These are phyloP conservation scores for Acer saccharum DNA, from an alignment of 345 rosid genomes.

Conservation along the genomic window DNA sequence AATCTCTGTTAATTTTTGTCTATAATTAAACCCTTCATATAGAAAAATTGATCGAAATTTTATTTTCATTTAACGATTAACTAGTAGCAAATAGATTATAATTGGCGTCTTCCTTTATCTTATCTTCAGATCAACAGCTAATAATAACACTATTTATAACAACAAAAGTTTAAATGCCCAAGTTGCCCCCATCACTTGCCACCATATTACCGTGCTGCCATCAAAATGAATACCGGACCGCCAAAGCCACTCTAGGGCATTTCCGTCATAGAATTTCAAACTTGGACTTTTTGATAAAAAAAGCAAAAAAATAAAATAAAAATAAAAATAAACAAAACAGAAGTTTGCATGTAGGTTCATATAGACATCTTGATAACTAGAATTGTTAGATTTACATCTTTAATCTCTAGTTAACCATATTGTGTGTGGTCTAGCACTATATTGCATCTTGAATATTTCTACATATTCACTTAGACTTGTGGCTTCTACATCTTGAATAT, in stretches of 20 bases:
- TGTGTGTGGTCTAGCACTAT: too few relatives aligned
- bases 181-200: not conserved
- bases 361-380: too few relatives aligned
- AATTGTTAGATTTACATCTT: too few relatives aligned
- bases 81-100: not conserved
- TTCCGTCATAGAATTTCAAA: constrained; percentile 24
- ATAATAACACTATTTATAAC: not conserved
- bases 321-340: not conserved
- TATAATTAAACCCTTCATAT: too few relatives aligned
- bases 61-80: not conserved
- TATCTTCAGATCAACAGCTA: not conserved
- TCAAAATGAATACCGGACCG: not conserved
- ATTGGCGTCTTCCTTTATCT: not conserved
- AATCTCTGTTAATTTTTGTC: too few relatives aligned
- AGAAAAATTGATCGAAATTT: not conserved
- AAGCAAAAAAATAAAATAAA: not conserved
- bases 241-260: constrained; percentile 21
- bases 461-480: too few relatives aligned
- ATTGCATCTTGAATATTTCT: too few relatives aligned
- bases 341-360: too few relatives aligned
- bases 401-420: too few relatives aligned
- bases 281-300: constrained; percentile 21
- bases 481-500: too few relatives aligned
- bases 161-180: not conserved
- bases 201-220: not conserved